Percentiles rank a stretch among this genome's conserved stretches.
phyloP scores from a whole-genome alignment of 2,329 filamentous ascomycete genomes.

The Tolypocladium sp. region DNA sequence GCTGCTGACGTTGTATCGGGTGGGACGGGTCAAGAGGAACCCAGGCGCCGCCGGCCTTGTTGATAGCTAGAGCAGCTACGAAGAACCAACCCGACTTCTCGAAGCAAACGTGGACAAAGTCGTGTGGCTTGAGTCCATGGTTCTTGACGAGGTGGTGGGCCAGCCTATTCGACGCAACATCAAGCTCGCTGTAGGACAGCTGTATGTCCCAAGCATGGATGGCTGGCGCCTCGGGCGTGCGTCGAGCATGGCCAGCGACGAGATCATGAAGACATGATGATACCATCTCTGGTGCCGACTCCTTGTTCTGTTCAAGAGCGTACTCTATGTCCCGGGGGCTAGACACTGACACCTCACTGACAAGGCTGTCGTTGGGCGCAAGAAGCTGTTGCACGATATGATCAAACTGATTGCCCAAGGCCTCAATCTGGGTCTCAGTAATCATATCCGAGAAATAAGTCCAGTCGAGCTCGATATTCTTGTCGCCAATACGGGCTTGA shows the following conservation, averaged over 20 bases:
- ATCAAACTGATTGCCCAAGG: neutral
- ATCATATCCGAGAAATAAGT: too few species aligned
- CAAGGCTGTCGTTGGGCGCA: neutral
- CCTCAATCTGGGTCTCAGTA: too few species aligned
- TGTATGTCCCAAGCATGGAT: constrained; percentile 31
- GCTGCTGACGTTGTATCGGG: neutral
- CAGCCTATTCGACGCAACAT: constrained; percentile 1
- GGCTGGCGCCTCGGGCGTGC: constrained; percentile 16
- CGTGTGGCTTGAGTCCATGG: constrained; percentile 7
- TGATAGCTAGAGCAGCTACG: constrained; percentile 5
- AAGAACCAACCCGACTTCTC: constrained; percentile 4
- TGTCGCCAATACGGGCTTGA: too few species aligned
- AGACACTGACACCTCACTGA: neutral
- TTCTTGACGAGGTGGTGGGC: constrained; percentile 1
- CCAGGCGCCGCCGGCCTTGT: constrained; percentile 6
- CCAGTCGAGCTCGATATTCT: too few species aligned
- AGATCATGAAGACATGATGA: neutral
- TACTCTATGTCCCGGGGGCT: neutral
- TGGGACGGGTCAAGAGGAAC: constrained; percentile 4
- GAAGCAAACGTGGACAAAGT: neutral
- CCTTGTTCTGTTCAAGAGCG: too few species aligned
- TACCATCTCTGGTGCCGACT: neutral
- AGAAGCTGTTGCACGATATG: neutral
- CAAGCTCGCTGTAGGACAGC: constrained; percentile 27
- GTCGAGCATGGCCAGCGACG: neutral